Conservation (phyloP, 1,284 basidiomycete genomes). For the Cutaneotrichosporon arboriforme region DNA sequence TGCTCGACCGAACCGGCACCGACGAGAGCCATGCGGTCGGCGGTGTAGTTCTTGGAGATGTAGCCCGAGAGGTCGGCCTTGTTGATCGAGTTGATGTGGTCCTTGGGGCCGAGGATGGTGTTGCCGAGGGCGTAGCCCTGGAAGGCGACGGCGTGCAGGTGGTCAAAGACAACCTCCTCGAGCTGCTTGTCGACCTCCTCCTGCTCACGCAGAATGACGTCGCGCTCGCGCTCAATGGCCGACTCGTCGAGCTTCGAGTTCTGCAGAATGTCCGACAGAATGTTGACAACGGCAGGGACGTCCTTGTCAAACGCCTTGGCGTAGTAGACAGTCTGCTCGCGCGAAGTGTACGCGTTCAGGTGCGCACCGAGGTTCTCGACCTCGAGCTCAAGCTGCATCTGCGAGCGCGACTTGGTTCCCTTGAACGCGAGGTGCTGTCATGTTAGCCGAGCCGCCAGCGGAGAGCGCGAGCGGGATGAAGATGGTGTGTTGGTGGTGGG, state of each 20-base stretch:
- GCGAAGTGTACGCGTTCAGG: conserved; percentile 96
- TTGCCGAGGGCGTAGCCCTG: conserved; percentile 80
- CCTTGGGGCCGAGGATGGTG: conserved; percentile 95
- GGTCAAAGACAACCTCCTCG: conserved; percentile 98
- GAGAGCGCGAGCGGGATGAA: not conserved
- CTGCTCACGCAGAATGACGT: conserved; percentile 95
- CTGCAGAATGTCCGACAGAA: conserved; percentile 97
- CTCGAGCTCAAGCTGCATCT: conserved; percentile 90
- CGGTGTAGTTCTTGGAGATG: conserved; percentile 97
- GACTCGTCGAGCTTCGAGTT: conserved; percentile 87
- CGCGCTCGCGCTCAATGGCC: conserved; percentile 92
- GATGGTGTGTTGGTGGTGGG: not conserved
- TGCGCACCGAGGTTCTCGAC: conserved; percentile 98
- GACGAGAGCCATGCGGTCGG: conserved; percentile 98
- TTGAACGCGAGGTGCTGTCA: conserved; percentile 53
- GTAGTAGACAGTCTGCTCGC: conserved; percentile 99
- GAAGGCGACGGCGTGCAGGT: conserved; percentile 94
- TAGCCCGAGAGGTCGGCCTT: conserved; percentile 83
- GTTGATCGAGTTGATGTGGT: conserved; percentile 93
- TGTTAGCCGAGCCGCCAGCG: conserved; percentile 6
- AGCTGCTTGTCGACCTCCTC: conserved; percentile 98
- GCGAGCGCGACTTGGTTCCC: conserved; percentile 84
- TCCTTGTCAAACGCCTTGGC: conserved; percentile 98
- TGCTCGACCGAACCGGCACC: conserved; percentile 95
- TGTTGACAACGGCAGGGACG: conserved; percentile 84